Base-by-base conservation (phyloP, 208 protist species). In the Porcisia hertigi region DNA sequence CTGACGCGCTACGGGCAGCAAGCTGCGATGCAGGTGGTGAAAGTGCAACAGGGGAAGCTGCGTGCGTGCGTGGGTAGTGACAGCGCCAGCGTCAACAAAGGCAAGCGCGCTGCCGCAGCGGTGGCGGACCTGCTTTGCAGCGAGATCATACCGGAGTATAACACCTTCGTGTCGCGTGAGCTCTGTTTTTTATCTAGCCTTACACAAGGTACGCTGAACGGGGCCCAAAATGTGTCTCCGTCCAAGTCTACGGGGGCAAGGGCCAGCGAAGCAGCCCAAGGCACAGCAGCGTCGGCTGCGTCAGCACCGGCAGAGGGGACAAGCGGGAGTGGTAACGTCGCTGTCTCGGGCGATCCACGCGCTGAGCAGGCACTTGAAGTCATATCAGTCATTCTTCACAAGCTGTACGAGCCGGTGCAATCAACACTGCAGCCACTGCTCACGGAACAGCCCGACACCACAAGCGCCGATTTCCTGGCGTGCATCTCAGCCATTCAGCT, bases 1-100 rank as follows among this genome's bases (percentile, higher is more conserved):
- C 82, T 95, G 71, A 69, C 80, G 69, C 70, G 84, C 65, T 92
- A 92, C 75, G 82, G 80, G 16, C 63, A 81, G 60, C 79, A 86
- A 45, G 83, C 79, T 9, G 80, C 84, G 25, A 65, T 72, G 14
- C 54, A 65, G 43, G 74, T 85, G 41, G 78, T 83, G 47, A 75
- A 59, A 45, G 41, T 67, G 45, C 78, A 90, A 41, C 59, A 80
- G 20, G 64, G 64, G 25, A 62, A 75, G 66, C 69, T 94, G 43
- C 79, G 55, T n/a, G 45, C 55, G 1, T 69, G 54, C n/a, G 47
- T 66, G 25, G 45, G 8, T 14, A 30, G 63, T 49, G 75, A 9
- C n/a, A n/a, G 34, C 12, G 57, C 34, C 23, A 43, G 45, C 36
- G 34, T 11, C 11, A 25, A 57, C n/a, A 25, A 47, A 39, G 41